Percentiles rank a stretch among this genome's conserved stretches.
Conservation (phyloP, 768 basidiomycete genomes). For the Leccinum subgranulosum region DNA sequence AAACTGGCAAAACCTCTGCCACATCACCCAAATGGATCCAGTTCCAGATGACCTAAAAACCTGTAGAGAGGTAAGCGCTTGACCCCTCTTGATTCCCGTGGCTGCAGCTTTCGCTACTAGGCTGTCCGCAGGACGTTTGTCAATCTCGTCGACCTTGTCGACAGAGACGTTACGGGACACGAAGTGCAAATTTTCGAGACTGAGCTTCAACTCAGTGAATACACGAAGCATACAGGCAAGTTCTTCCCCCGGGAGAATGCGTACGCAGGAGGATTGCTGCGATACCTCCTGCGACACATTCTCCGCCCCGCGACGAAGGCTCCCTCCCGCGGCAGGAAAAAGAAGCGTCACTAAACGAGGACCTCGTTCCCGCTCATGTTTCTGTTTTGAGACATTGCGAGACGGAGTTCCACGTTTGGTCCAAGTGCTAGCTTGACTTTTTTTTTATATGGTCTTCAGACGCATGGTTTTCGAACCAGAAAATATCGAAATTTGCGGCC, state of each 20-base stretch:
- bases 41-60: slow-evolving; percentile 2
- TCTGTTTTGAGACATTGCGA: not conserved
- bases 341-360: slow-evolving; percentile 11
- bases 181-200: slow-evolving; percentile 1
- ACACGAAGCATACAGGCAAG: slow-evolving; percentile 9
- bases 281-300: slow-evolving; percentile 15
- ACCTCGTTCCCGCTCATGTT: slow-evolving; percentile 3
- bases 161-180: slow-evolving; percentile 1
- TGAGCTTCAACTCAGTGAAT: slow-evolving; percentile 9
- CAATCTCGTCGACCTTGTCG: slow-evolving; percentile 22
- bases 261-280: slow-evolving; percentile 15
- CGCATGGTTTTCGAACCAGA: not conserved
- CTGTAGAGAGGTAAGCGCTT: slow-evolving; percentile 12
- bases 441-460: not conserved
- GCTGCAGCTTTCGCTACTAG: not conserved
- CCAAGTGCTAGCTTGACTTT: not conserved
- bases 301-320: not conserved
- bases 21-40: slow-evolving; percentile 1
- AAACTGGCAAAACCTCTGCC: slow-evolving; percentile 11
- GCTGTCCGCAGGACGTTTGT: not conserved
- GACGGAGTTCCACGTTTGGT: slow-evolving; percentile 2
- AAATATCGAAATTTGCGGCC: not conserved
- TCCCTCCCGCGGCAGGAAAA: not conserved
- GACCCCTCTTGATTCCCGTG: not conserved
- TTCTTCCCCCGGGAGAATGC: slow-evolving; percentile 13